phyloP scores from a whole-genome alignment of 768 basidiomycete genomes.

The Lepiota venenata region DNA sequence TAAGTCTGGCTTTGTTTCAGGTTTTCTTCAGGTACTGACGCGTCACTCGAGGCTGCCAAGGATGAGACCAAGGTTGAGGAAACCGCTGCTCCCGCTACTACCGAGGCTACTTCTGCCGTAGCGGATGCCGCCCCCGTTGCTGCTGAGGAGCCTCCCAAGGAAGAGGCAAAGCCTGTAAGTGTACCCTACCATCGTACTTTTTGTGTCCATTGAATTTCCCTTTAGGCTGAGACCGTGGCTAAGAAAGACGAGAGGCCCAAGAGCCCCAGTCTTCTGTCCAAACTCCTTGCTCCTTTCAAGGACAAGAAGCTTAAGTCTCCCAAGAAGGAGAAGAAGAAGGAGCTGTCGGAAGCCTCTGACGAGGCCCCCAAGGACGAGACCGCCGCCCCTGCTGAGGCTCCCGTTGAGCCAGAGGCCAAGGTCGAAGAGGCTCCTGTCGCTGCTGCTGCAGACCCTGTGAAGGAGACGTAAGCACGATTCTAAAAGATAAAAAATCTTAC shows the following conservation, averaged over 20 bases:
- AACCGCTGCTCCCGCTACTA: conserved; percentile 18
- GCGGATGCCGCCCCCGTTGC: conserved; percentile 18
- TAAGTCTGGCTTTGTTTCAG: not conserved
- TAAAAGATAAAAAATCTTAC: not conserved
- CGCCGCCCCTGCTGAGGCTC: conserved; percentile 37
- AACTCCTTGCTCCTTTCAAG: conserved; percentile 81
- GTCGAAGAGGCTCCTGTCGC: conserved; percentile 37
- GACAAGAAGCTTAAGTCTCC: conserved; percentile 74
- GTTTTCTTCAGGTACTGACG: conserved; percentile 4
- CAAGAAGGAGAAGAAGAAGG: conserved; percentile 83
- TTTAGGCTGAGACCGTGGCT: conserved; percentile 43
- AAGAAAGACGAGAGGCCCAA: conserved; percentile 82
- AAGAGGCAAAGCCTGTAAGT: conserved; percentile 41
- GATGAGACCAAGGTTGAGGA: conserved; percentile 22
- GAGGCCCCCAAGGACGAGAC: conserved; percentile 46
- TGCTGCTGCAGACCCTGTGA: conserved; percentile 52
- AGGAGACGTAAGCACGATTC: conserved; percentile 59
- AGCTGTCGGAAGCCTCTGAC: conserved; percentile 50
- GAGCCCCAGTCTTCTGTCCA: conserved; percentile 75
- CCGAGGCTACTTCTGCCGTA: conserved; percentile 20
- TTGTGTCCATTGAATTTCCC: conserved; percentile 9
- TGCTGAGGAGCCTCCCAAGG: conserved; percentile 31
- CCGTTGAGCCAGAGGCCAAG: conserved; percentile 26
- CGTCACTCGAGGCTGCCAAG: conserved; percentile 20
- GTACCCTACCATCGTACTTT: not conserved